Evolutionary conservation across 345 rosid species (phyloP).

Genomic region (Melastoma malabathricum): DNA sequence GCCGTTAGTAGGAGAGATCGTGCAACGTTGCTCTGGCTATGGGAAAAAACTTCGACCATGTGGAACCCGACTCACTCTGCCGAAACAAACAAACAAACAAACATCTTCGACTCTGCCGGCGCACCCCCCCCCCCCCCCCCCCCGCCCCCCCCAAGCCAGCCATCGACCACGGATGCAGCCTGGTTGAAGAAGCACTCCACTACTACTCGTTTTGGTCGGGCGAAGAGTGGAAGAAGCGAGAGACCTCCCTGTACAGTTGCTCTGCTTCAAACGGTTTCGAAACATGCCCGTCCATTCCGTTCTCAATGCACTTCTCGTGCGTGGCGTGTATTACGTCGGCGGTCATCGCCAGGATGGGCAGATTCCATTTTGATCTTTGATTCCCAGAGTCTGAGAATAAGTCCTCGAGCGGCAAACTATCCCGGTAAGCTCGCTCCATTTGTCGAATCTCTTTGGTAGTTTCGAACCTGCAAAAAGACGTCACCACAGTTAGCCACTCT

Average conservation of each 20-base stretch:
- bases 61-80: no score
- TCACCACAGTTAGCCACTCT: neutral
- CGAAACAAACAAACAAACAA: no score
- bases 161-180: no score
- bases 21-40: no score
- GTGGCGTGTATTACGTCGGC: conserved; percentile 95
- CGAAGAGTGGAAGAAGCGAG: conserved; percentile 38
- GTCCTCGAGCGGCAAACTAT: conserved; percentile 20
- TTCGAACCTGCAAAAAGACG: conserved; percentile 41
- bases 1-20: no score
- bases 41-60: no score
- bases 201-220: conserved; percentile 10
- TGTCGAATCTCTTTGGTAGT: conserved; percentile 64
- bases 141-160: no score
- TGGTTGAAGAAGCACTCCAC: neutral
- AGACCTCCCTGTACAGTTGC: conserved; percentile 61
- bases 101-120: no score
- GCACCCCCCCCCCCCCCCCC: no score
- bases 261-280: conserved; percentile 94
- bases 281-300: conserved; percentile 87
- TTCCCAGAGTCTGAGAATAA: conserved; percentile 17
- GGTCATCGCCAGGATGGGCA: conserved; percentile 87
- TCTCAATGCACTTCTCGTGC: conserved; percentile 43
- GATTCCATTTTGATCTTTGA: conserved; percentile 30
- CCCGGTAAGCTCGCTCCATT: conserved; percentile 32